Base-by-base conservation (phyloP, 805 yeast species). In the Maudiozyma bulderi region DNA sequence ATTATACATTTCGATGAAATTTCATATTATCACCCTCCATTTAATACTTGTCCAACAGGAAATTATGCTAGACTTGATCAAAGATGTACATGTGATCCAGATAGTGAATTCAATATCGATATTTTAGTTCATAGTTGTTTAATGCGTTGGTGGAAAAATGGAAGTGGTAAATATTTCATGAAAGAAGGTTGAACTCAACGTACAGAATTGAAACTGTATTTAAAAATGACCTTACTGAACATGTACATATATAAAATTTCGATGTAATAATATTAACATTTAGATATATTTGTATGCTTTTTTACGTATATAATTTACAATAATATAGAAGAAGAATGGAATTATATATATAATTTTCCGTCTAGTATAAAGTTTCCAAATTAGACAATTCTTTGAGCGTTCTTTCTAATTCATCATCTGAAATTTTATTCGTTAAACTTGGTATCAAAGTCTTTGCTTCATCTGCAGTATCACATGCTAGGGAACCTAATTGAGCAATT, bases 361-460 rank as follows among this genome's bases (percentile, higher is more conserved):
- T 15, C 52, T 51, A 69, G 51, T 59, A 72, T 43, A 74, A 66
- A 10, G 75, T 75, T 56, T 78, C 83, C 47, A 78, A 65, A 59
- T 80, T 79, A 56, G 95, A 80, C 61, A 91, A 74, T 71, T 93
- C 96, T 56, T 90, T 95, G 57, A 93, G 73, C 49, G 91, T 76
- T 44, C 86, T 81, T 66, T 89, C 95, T 51, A 93, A 71, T 61
- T 90, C 97, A 41, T 86, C 85, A 55, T 89, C 95, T 8, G 85
- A 78, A 47, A 86, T 88, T 66, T 90, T 90, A 52, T 76, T 80
- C 28, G 78, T 76, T 61, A 93, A 74, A 66, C 95, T 85, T 44
- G 99, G 97, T 50, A 93, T 83, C 60, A 93, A 74, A 14, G 96
- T 86, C 68, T 87, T 87, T 37, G 98, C 98, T 72, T 93, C 99